Evolutionary conservation across 345 rosid species (phyloP).

Genomic region (Eucalyptus curtisii): DNA sequence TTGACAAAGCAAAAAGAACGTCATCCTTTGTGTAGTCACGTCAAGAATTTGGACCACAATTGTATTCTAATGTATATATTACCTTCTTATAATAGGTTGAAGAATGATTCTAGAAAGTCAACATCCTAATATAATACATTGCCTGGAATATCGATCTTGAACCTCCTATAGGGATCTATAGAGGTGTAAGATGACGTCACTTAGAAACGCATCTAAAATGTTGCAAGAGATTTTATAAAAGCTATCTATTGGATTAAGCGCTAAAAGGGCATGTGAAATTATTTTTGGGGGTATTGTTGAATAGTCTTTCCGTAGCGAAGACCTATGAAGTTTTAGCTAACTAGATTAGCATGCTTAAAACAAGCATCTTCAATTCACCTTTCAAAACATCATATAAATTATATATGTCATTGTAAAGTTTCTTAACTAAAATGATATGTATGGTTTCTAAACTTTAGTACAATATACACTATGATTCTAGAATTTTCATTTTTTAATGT

Average conservation of each 20-base stretch:
- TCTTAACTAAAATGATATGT: background rate
- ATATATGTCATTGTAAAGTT: background rate
- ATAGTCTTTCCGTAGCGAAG: background rate
- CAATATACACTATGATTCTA: fast-evolving
- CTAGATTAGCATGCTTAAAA: background rate
- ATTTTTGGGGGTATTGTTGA: background rate
- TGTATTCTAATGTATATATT: background rate
- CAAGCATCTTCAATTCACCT: background rate
- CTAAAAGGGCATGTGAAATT: background rate
- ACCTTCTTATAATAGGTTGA: background rate
- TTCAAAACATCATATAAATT: background rate
- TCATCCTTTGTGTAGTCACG: background rate
- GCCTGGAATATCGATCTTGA: background rate
- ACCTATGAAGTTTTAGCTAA: background rate
- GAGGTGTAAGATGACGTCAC: background rate
- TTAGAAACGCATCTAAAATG: background rate
- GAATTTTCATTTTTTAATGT: fast-evolving
- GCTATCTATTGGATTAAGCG: background rate
- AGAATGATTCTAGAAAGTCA: background rate
- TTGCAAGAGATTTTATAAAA: background rate
- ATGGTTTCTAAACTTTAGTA: fast-evolving
- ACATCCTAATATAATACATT: background rate
- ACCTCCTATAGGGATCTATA: background rate
- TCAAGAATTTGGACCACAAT: background rate
- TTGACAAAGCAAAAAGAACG: background rate